Conservation (phyloP, 352 stramenopile species). For the Pythium grandisporangium region DNA sequence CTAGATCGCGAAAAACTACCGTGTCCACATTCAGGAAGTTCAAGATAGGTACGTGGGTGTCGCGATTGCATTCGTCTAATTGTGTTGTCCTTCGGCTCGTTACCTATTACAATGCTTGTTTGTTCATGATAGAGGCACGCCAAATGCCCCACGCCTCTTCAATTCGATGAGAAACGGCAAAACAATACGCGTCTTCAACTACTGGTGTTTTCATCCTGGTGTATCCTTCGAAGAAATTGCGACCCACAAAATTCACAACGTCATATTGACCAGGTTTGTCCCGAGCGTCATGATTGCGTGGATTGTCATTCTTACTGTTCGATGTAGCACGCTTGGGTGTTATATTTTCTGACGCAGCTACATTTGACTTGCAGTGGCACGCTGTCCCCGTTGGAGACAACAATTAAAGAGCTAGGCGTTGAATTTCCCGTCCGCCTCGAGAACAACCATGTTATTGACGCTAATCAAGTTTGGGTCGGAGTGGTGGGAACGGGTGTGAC, state of each 20-base stretch:
- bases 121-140: constrained; percentile 16
- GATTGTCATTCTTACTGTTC: not conserved
- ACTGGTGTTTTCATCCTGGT: constrained; percentile 98
- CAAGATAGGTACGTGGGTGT: constrained; percentile 49
- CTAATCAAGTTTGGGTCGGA: constrained; percentile 81
- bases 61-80: constrained; percentile 10
- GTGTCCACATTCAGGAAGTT: constrained; percentile 87
- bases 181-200: constrained; percentile 89
- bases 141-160: constrained; percentile 34
- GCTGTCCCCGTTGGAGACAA: constrained; percentile 94
- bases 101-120: constrained; percentile 3
- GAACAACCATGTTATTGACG: constrained; percentile 96
- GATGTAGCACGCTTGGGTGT: too few species aligned
- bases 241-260: constrained; percentile 85
- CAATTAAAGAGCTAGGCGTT: constrained; percentile 94
- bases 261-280: constrained; percentile 66
- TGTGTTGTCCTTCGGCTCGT: too few species aligned
- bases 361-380: constrained; percentile 81
- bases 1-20: constrained; percentile 68
- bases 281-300: too few species aligned
- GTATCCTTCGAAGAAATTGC: constrained; percentile 95
- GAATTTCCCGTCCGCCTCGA: constrained; percentile 95
- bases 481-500: constrained; percentile 92
- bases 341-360: not conserved
- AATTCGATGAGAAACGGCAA: constrained; percentile 42